Conservation (phyloP, 805 yeast species). For the Candida sakaeoensis region DNA sequence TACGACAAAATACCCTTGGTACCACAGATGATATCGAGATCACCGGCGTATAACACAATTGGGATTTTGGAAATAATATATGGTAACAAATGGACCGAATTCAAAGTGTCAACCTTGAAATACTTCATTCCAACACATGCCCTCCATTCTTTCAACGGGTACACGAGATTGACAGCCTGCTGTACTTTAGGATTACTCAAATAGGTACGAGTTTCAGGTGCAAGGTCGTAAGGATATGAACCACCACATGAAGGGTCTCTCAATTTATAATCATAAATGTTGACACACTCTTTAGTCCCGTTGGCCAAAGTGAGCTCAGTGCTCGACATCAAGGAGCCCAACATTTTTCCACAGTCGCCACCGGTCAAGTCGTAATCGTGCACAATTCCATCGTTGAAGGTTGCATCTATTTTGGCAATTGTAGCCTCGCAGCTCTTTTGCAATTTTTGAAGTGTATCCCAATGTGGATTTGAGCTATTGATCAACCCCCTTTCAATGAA, state of each 20-base stretch:
- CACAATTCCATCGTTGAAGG: conserved; percentile 13
- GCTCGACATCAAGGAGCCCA: conserved; percentile 32
- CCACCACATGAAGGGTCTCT: conserved; percentile 80
- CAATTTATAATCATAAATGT: conserved; percentile 77
- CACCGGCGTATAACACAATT: conserved; percentile 79
- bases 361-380: conserved; percentile 22
- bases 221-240: conserved; percentile 84
- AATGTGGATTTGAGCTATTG: conserved; percentile 30
- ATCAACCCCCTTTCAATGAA: conserved; percentile 60
- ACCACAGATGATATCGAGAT: conserved; percentile 86
- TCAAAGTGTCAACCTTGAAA: conserved; percentile 59
- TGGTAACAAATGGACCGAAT: conserved; percentile 67
- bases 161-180: conserved; percentile 47
- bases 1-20: conserved; percentile 67
- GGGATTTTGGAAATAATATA: conserved; percentile 54
- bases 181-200: conserved; percentile 45
- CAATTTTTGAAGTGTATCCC: conserved; percentile 39
- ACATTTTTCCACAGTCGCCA: conserved; percentile 46
- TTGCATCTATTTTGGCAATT: conserved; percentile 27
- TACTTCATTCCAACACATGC: conserved; percentile 65
- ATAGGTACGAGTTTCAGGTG: conserved; percentile 47
- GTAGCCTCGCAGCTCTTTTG: conserved; percentile 61
- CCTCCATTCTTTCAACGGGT: conserved; percentile 55
- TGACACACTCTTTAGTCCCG: conserved; percentile 56
- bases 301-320: conserved; percentile 25